Evolutionary conservation across 331 rosid genomes (phyloP), one percentile per base, ranked within the genome.

Genomic region (Telfairia occidentalis): DNA sequence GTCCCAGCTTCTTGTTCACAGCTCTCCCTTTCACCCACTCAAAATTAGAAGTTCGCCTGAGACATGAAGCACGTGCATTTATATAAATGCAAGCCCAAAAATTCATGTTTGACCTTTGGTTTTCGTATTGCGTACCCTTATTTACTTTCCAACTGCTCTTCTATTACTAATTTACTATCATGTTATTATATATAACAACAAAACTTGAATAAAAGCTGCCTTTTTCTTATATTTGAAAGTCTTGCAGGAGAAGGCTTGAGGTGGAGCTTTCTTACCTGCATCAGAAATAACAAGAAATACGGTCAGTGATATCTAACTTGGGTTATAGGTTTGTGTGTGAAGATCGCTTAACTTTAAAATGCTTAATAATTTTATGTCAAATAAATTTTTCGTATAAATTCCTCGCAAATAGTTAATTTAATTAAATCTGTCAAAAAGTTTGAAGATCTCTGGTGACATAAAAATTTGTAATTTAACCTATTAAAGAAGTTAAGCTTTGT

Each of bases 71-170:
- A 21, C 50, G 29, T 50, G 78, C 76, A 81, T 23, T 29, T 49
- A 43, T 37, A 7, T 76, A 46, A 49, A 21, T 73, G 35, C 64
- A 65, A 72, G 28, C 42, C 65, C 38, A 61, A 79, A 76, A 29
- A 35, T 42, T 59, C 48, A 28, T 16, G 54, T 42, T 49, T 60
- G 55, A 15, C 55, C 40, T 16, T 16, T 30, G 19, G 59, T 65
- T 79, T 83, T 77, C 83, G 66, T 72, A 5, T 48, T 73, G 84
- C 5, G 87, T 76, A 86, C 71, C 83, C 77, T 75, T 76, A 50
- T 77, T 80, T 74, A 52, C 57, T 82, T 65, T 29, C 18, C 34
- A 77, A 70, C 81, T 57, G 67, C 78, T 81, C 79, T 38, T 10
- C 76, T 40, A 74, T 82, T 84, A 60, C 81, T 64, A 1, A 76